These are phyloP conservation scores for Daldinia grandis DNA, from an alignment of 495 filamentous ascomycete genomes.

Conservation along the genomic window DNA sequence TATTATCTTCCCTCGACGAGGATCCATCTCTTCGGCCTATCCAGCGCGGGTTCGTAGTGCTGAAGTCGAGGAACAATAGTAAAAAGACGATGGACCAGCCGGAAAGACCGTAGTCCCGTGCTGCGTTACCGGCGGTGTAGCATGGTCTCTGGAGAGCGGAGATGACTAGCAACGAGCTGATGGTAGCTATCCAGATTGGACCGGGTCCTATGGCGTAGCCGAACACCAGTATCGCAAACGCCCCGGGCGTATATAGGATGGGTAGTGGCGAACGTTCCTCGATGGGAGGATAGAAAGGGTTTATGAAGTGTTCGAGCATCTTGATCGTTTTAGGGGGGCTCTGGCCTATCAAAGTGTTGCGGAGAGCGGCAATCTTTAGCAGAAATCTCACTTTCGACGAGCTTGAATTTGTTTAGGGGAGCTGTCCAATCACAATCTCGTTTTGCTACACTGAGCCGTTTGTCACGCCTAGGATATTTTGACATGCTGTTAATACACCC, in stretches of 20 bases:
- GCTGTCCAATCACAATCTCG: neutral
- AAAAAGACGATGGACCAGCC: neutral
- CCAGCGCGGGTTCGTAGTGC: neutral
- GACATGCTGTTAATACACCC: neutral
- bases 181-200: neutral
- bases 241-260: neutral
- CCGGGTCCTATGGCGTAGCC: neutral
- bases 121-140: neutral
- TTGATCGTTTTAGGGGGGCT: neutral
- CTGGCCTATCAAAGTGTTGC: neutral
- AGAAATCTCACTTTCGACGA: neutral
- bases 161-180: neutral
- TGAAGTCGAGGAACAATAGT: neutral
- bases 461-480: neutral
- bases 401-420: neutral
- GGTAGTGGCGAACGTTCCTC: neutral
- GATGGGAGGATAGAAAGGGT: neutral
- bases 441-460: neutral
- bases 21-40: neutral
- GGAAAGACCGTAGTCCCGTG: neutral
- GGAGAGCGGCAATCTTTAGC: neutral
- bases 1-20: neutral
- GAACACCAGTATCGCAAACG: neutral
- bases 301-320: neutral
- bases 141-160: neutral